A percentile compares a stretch with the other conserved stretches of the same genome.
These are phyloP conservation scores for Flaveria bidentis DNA, from an alignment of 129 eudicot species.

Conservation along the genomic window DNA sequence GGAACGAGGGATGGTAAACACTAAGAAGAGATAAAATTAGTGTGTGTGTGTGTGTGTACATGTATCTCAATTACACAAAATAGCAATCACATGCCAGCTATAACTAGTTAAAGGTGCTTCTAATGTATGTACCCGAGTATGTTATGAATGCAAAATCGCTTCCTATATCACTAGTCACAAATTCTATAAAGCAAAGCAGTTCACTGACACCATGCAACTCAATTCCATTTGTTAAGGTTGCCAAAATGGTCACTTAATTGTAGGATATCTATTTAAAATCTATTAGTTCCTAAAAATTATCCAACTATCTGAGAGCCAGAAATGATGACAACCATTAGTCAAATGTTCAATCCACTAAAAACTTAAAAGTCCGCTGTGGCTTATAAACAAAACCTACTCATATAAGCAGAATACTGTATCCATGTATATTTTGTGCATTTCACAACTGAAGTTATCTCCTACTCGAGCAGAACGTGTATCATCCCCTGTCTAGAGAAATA, in stretches of 20 bases:
- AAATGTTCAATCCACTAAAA: constrained; percentile 1
- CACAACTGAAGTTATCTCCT: neutral
- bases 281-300: neutral
- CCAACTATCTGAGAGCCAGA: constrained; percentile 4
- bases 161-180: neutral
- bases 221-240: neutral
- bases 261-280: neutral
- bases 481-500: too few relatives aligned
- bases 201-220: constrained; percentile 9
- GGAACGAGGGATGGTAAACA: neutral
- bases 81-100: constrained; percentile 18
- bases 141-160: neutral
- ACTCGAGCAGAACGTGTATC: neutral
- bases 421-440: neutral
- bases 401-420: neutral
- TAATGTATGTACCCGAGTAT: neutral
- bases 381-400: neutral
- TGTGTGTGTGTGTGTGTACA: neutral
- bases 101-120: constrained; percentile 14
- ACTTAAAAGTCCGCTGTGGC: neutral
- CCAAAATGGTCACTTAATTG: neutral
- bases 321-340: neutral
- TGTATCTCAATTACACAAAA: constrained; percentile 3
- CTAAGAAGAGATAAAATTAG: constrained; percentile 10
- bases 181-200: neutral